These are phyloP conservation scores for Termitomyces sp. DNA, from an alignment of 768 basidiomycete genomes.

Conservation along the genomic window DNA sequence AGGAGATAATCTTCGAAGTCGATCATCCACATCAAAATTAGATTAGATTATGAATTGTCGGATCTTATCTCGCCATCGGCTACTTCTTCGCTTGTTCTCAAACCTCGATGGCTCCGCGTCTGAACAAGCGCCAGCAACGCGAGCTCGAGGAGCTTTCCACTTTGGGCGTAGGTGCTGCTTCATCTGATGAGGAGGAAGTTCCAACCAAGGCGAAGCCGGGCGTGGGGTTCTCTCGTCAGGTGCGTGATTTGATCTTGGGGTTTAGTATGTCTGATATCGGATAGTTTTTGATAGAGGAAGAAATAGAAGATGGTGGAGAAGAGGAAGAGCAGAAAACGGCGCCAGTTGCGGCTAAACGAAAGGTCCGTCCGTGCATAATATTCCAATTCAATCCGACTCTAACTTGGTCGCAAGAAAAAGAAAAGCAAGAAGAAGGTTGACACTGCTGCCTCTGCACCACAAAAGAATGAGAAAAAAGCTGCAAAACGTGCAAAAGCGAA, in stretches of 20 bases:
- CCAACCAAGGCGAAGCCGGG: slow-evolving; percentile 10
- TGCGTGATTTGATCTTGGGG: neutral
- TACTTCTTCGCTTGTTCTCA: too few species aligned
- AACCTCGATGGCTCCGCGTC: slow-evolving; percentile 54
- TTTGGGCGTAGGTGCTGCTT: slow-evolving; percentile 22
- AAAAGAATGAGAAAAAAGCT: slow-evolving; percentile 48
- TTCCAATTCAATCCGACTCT: neutral
- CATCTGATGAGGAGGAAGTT: slow-evolving; percentile 35
- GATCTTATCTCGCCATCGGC: too few species aligned
- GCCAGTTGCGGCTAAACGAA: slow-evolving; percentile 25
- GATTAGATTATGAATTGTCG: neutral
- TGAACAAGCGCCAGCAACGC: slow-evolving; percentile 83
- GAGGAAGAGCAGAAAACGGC: slow-evolving; percentile 26
- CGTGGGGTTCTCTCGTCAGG: slow-evolving; percentile 30
- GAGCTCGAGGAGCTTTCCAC: slow-evolving; percentile 38
- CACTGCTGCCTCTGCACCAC: slow-evolving; percentile 7
- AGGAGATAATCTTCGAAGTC: too few species aligned
- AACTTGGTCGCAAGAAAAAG: slow-evolving; percentile 13
- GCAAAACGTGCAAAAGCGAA: slow-evolving; percentile 62
- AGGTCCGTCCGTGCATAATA: slow-evolving; percentile 21
- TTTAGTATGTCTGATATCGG: neutral
- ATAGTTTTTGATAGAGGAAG: slow-evolving; percentile 38
- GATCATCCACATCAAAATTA: neutral
- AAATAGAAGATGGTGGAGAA: slow-evolving; percentile 17
- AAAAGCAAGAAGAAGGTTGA: slow-evolving; percentile 32